phyloP scores from a whole-genome alignment of 495 filamentous ascomycete species.

The Apiosordaria backusii region DNA sequence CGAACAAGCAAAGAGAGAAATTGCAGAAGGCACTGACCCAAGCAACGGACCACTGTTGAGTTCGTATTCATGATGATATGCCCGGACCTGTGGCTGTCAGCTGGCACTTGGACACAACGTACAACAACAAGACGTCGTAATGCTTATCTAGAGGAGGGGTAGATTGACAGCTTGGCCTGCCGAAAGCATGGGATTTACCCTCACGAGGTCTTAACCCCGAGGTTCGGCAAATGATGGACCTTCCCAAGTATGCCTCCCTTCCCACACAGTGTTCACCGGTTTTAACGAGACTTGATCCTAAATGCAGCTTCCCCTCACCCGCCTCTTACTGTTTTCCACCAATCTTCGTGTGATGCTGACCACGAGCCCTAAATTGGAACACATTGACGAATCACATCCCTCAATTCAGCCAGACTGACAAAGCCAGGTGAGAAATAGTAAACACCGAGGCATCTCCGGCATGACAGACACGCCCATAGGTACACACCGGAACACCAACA shows the following conservation, averaged over 20 bases:
- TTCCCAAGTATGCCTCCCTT: neutral
- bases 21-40: neutral
- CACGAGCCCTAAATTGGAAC: neutral
- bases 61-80: neutral
- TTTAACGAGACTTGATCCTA: neutral
- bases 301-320: neutral
- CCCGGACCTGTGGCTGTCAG: too few relatives aligned
- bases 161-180: neutral
- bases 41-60: too few relatives aligned
- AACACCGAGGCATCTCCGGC: neutral
- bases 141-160: neutral
- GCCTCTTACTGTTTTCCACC: neutral
- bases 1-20: neutral
- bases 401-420: neutral
- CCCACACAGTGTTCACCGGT: neutral
- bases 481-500: too few relatives aligned
- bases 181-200: neutral
- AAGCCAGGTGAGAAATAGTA: too few relatives aligned
- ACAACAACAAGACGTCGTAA: neutral
- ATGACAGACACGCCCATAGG: too few relatives aligned
- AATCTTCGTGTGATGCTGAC: neutral
- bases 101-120: neutral
- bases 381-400: neutral
- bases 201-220: neutral
- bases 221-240: neutral